Evolutionary conservation across 257 asterid species (phyloP), one percentile per base, ranked within the genome.

Genomic region (Handroanthus guayacan): DNA sequence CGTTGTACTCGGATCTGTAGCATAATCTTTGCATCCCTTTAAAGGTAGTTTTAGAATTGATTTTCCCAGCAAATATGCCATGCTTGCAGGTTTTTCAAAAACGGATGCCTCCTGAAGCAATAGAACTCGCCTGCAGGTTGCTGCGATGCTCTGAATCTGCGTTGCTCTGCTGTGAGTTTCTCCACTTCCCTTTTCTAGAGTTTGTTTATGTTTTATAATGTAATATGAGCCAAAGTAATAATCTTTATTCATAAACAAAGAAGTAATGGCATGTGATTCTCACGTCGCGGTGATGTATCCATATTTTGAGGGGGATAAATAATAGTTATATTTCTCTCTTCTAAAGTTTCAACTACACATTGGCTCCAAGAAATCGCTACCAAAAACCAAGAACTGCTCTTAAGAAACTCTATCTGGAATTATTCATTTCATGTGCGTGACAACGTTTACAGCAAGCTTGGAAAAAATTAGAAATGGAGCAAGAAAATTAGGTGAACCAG

Each of bases 31-130:
- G 57, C 6, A 51, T 13, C 62, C 62, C 17, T 55, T 55, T 5
- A 3, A 9, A 55, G 9, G 62, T 55, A 0, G 16, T 55, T 16
- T 3, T 55, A 20, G 20, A 16, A 56, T 56, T 56, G 36, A 56
- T 54, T 56, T 62, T 62, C 9, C 3, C 47, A 62, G 9, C 47
- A 62, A 16, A 8, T 62, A 6, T 3, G 9, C 11, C 36, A 18
- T 67, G 17, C 69, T 67, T 41, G 79, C 85, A 90, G 96, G 90
- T 90, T 72, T 90, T 90, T 67, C 94, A 88, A 71, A 90, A 90
- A 80, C 81, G 86, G 68, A 90, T 90, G 96, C 96, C 94, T 76
- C 94, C 96, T 44, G 96, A 90, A 83, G 96, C 96, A 54, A 89
- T 89, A 74, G 96, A 90, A 79, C 94, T 90, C 25, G 86, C 94